These are phyloP conservation scores for Abortiporus biennis DNA, from an alignment of 1,284 basidiomycete species.

Conservation along the genomic window DNA sequence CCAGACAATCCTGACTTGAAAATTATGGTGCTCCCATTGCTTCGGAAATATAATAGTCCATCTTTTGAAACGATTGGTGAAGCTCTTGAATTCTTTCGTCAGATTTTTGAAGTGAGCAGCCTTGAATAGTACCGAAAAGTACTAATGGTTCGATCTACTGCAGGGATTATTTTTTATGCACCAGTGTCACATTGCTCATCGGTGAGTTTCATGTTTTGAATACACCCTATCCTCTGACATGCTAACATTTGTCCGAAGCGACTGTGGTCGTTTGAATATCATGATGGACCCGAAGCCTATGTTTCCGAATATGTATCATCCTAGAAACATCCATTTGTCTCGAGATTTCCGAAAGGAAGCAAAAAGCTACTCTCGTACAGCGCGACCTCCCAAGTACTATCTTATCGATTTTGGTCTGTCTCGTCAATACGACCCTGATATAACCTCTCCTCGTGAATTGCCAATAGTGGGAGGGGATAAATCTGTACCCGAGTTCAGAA, in stretches of 20 bases:
- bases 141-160: neutral
- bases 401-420: slow-evolving; percentile 32
- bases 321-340: slow-evolving; percentile 7
- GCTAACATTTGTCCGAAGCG: slow-evolving; percentile 20
- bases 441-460: slow-evolving; percentile 9
- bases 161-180: slow-evolving; percentile 4
- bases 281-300: slow-evolving; percentile 28
- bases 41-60: slow-evolving; percentile 18
- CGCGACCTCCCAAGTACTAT: slow-evolving; percentile 25
- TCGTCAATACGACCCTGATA: slow-evolving; percentile 13
- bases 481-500: slow-evolving; percentile 12
- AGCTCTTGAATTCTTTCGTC: slow-evolving; percentile 21
- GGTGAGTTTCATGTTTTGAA: neutral
- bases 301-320: slow-evolving; percentile 24
- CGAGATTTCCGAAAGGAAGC: slow-evolving; percentile 16
- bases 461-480: slow-evolving; percentile 9
- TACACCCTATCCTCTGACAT: neutral
- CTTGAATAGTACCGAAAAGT: neutral
- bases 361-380: slow-evolving; percentile 21
- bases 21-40: slow-evolving; percentile 22
- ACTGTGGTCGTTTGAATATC: slow-evolving; percentile 28
- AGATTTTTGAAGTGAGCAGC: slow-evolving; percentile 22
- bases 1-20: slow-evolving; percentile 13
- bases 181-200: neutral
- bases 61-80: slow-evolving; percentile 22